Percentiles rank a stretch among this genome's conserved stretches.
Conservation (phyloP, 345 rosid species). For the Hypericum perforatum region DNA sequence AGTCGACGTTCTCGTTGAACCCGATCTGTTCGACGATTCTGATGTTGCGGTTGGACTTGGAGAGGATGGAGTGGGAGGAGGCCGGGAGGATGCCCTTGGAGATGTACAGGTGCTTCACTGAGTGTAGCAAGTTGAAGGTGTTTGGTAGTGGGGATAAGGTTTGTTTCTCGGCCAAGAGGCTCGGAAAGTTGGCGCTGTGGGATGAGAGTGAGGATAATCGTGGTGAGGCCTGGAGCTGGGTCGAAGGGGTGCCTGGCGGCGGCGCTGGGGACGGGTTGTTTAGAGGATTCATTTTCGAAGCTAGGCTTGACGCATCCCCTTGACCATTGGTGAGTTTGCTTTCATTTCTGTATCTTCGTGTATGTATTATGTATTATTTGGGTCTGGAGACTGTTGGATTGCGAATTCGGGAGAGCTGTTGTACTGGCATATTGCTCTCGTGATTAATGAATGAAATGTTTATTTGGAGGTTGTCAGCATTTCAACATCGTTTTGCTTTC, state of each 20-base stretch:
- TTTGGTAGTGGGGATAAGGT: conserved; percentile 79
- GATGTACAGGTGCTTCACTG: conserved; percentile 61
- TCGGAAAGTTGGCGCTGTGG: conserved; percentile 71
- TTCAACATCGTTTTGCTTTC: no score
- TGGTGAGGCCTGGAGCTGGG: conserved; percentile 54
- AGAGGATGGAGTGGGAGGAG: conserved; percentile 80
- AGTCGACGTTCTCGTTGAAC: conserved; percentile 60
- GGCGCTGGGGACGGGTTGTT: conserved; percentile 42
- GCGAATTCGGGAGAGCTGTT: no score
- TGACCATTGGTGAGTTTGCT: conserved; percentile 16
- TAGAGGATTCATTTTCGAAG: conserved; percentile 71
- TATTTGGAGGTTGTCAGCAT: no score
- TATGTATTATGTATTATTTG: no score
- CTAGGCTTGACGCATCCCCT: conserved; percentile 41
- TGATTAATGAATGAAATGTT: no score
- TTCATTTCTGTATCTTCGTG: no score
- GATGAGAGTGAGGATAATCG: conserved; percentile 21
- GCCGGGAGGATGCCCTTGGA: conserved; percentile 78
- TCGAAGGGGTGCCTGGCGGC: conserved; percentile 54
- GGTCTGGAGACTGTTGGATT: no score
- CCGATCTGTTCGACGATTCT: conserved; percentile 68
- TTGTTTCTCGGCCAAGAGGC: conserved; percentile 70
- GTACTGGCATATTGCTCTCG: no score
- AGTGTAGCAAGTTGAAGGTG: conserved; percentile 77
- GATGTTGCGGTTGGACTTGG: conserved; percentile 69